A percentile compares a stretch with the other conserved stretches of the same genome.
phyloP scores from a whole-genome alignment of 2,329 filamentous ascomycete genomes.

The Aulographum hederae region DNA sequence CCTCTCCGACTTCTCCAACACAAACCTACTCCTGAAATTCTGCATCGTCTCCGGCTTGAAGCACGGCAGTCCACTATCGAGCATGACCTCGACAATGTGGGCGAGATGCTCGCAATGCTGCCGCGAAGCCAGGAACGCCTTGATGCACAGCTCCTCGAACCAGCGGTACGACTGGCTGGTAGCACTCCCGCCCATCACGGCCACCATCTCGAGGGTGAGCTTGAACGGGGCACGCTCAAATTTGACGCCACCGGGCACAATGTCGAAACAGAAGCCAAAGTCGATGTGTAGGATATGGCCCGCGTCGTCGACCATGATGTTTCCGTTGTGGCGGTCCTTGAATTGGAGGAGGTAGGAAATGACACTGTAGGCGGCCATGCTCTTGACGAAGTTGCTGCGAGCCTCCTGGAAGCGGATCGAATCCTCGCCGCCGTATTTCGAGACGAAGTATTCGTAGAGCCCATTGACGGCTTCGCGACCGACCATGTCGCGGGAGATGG shows the following conservation, averaged over 20 bases:
- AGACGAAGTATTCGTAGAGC: conserved; percentile 94
- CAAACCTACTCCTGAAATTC: conserved; percentile 85
- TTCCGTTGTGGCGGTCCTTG: conserved; percentile 98
- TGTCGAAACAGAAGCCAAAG: conserved; percentile 99
- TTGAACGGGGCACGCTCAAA: conserved; percentile 99
- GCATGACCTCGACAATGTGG: conserved; percentile 85
- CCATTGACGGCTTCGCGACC: conserved; percentile 96
- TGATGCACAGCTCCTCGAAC: conserved; percentile 94
- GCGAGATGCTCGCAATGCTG: conserved; percentile 77
- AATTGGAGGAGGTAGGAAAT: conserved; percentile 95
- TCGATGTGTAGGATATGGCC: conserved; percentile 98
- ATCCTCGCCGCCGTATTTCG: conserved; percentile 93
- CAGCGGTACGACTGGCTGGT: conserved; percentile 79
- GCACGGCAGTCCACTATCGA: conserved; percentile 88
- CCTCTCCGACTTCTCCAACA: conserved; percentile 74
- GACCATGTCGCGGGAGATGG: conserved; percentile 96
- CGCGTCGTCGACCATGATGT: conserved; percentile 97
- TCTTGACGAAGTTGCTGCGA: conserved; percentile 94
- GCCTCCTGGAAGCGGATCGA: conserved; percentile 89
- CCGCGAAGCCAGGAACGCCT: conserved; percentile 77
- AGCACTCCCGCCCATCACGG: conserved; percentile 82
- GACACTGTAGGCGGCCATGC: conserved; percentile 95
- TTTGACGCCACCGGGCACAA: conserved; percentile 87
- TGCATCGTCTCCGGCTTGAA: conserved; percentile 93
- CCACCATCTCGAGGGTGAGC: conserved; percentile 90